A percentile compares a stretch with the other conserved stretches of the same genome.
Evolutionary conservation across 225 moss, liverwort and hornwort species (phyloP).

Genomic region (Straminergon stramineum): DNA sequence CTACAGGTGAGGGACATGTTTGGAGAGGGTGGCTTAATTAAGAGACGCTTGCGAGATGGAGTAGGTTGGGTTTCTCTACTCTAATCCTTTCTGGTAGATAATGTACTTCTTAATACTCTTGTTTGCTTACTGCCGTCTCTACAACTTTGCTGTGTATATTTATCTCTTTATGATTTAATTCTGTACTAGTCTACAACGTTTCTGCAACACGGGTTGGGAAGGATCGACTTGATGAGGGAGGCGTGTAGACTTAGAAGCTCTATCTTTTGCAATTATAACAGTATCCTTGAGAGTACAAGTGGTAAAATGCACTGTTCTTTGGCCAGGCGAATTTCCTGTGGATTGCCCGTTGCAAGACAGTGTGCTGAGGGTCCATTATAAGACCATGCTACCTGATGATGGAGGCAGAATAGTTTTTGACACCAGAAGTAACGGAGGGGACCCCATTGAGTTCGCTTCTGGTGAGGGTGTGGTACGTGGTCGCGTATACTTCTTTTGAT

Average conservation of each 20-base stretch:
- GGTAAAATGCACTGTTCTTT: not conserved
- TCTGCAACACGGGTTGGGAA: not conserved
- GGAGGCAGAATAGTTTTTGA: constrained; percentile 70
- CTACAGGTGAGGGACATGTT: constrained; percentile 88
- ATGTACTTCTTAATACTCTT: not conserved
- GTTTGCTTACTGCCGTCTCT: not conserved
- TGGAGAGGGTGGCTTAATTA: constrained; percentile 76
- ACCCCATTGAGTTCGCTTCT: constrained; percentile 76
- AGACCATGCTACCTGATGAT: constrained; percentile 66
- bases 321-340: constrained; percentile 92
- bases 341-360: constrained; percentile 98
- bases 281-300: not conserved
- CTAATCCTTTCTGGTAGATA: not conserved
- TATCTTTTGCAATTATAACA: not conserved
- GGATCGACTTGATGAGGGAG: not conserved
- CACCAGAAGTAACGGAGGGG: constrained; percentile 57
- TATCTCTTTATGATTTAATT: not conserved
- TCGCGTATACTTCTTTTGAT: constrained; percentile 15
- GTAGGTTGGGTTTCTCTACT: constrained; percentile 37
- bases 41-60: constrained; percentile 86
- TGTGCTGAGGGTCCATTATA: constrained; percentile 77
- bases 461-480: constrained; percentile 95
- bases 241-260: not conserved
- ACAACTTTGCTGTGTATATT: not conserved
- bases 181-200: not conserved